These are phyloP conservation scores for Tillandsia leiboldiana DNA, from an alignment of 176 grass and related monocot species.

Conservation along the genomic window DNA sequence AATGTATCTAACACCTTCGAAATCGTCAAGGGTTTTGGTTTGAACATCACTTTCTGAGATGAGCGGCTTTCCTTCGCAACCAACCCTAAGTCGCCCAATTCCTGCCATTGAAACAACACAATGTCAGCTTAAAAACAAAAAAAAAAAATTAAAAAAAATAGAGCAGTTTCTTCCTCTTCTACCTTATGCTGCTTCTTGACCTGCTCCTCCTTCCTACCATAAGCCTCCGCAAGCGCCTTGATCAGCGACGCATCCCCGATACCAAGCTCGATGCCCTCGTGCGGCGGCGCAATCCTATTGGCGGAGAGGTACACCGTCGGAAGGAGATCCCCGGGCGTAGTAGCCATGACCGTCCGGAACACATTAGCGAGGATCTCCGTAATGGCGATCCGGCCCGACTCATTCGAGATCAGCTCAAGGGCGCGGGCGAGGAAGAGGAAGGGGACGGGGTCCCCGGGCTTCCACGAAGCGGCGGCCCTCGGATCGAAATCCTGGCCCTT, in stretches of 20 bases:
- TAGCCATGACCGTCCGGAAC: constrained; percentile 70
- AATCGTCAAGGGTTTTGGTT: constrained; percentile 75
- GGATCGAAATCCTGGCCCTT: constrained; percentile 66
- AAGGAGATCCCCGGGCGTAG: constrained; percentile 70
- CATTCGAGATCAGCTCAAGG: constrained; percentile 81
- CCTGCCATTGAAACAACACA: constrained; percentile 32
- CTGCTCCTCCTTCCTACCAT: constrained; percentile 92
- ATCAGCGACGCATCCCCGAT: constrained; percentile 84
- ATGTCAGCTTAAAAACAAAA: not conserved
- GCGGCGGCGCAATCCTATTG: constrained; percentile 78
- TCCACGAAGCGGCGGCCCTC: constrained; percentile 62
- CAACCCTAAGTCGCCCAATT: constrained; percentile 93
- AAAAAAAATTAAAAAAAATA: not conserved
- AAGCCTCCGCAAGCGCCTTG: constrained; percentile 82
- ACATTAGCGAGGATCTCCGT: constrained; percentile 88
- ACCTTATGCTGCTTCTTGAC: constrained; percentile 93
- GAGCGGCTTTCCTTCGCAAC: constrained; percentile 92
- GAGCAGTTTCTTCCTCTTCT: not conserved
- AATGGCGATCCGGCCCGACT: constrained; percentile 71
- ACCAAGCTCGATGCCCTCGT: constrained; percentile 90
- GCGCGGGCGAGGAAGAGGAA: constrained; percentile 80
- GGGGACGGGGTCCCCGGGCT: constrained; percentile 57
- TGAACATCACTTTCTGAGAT: constrained; percentile 85
- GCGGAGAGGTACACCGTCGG: constrained; percentile 82
- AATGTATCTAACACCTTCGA: constrained; percentile 65